Percentiles rank a stretch among this genome's conserved stretches.
These are phyloP conservation scores for Aegle marmelos DNA, from an alignment of 345 rosid genomes.

Conservation along the genomic window DNA sequence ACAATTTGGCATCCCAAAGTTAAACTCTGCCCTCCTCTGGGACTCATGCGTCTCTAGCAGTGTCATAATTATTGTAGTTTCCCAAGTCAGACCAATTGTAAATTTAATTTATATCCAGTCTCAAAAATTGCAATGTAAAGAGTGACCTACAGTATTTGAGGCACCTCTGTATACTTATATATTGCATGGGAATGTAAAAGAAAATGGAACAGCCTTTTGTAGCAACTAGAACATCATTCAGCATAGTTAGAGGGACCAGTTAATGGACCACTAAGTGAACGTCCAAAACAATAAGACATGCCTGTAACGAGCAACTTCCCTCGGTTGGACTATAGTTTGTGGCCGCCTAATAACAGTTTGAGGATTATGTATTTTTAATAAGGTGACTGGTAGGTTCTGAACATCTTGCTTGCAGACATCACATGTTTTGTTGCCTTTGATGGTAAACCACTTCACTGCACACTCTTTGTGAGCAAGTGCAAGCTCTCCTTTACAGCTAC, in stretches of 20 bases:
- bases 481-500: conserved; percentile 66
- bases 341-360: conserved; percentile 30
- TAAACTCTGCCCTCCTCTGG: neutral
- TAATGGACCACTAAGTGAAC: neutral
- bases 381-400: conserved; percentile 51
- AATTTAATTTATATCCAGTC: neutral
- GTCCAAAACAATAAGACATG: conserved; percentile 20
- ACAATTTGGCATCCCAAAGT: neutral
- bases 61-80: neutral
- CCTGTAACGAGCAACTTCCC: conserved; percentile 38
- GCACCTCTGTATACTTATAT: neutral
- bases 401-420: conserved; percentile 64
- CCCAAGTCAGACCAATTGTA: neutral
- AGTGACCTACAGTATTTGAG: neutral
- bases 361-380: conserved; percentile 40
- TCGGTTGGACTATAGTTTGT: conserved; percentile 22
- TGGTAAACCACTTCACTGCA: conserved; percentile 63
- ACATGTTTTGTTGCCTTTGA: conserved; percentile 57
- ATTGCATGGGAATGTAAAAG: neutral
- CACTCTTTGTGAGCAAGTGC: conserved; percentile 69
- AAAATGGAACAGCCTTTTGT: neutral
- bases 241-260: neutral
- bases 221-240: neutral
- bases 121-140: neutral
- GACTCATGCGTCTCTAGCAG: neutral